These are phyloP conservation scores for Candida tropicalis DNA, from an alignment of 1,139 yeast species.

Conservation along the genomic window DNA sequence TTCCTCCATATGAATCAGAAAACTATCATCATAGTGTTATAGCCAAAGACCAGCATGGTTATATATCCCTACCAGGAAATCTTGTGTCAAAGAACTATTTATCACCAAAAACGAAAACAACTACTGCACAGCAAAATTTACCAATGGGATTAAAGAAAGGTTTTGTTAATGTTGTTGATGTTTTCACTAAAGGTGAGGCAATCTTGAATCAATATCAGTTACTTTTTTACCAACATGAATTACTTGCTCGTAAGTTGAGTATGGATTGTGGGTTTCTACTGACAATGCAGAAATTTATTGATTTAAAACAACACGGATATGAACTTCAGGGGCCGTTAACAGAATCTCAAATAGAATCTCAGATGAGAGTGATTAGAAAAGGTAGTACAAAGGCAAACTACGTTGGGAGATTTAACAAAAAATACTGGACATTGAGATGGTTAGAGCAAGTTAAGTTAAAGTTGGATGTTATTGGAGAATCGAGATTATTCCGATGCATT, in stretches of 20 bases:
- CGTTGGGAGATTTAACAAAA: conserved; percentile 17
- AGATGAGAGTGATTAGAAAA: conserved; percentile 19
- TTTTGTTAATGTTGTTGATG: conserved; percentile 26
- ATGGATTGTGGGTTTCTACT: conserved; percentile 6
- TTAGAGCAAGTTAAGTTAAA: conserved; percentile 24
- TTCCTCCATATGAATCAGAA: conserved; percentile 39
- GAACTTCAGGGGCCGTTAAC: conserved; percentile 36
- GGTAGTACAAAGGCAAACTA: conserved; percentile 19
- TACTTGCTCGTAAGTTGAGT: conserved; percentile 8
- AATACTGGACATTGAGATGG: conserved; percentile 28
- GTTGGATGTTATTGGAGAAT: conserved; percentile 1
- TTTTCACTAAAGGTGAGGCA: conserved; percentile 26
- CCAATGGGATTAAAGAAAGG: conserved; percentile 36
- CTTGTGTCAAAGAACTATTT: conserved; percentile 38
- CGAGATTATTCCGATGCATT: conserved; percentile 25
- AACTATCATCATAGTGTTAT: conserved; percentile 39
- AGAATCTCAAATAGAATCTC: conserved; percentile 19
- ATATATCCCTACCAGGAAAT: conserved; percentile 36
- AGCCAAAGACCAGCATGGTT: conserved; percentile 38
- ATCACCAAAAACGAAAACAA: conserved; percentile 16
- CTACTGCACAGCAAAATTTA: conserved; percentile 15
- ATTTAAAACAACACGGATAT: conserved; percentile 39
- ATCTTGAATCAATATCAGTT: conserved; percentile 45
- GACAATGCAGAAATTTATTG: conserved; percentile 21
- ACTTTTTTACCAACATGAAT: conserved; percentile 15